These are phyloP conservation scores for Emmonsiellopsis sp. DNA, from an alignment of 2,329 filamentous ascomycete genomes.

Conservation along the genomic window DNA sequence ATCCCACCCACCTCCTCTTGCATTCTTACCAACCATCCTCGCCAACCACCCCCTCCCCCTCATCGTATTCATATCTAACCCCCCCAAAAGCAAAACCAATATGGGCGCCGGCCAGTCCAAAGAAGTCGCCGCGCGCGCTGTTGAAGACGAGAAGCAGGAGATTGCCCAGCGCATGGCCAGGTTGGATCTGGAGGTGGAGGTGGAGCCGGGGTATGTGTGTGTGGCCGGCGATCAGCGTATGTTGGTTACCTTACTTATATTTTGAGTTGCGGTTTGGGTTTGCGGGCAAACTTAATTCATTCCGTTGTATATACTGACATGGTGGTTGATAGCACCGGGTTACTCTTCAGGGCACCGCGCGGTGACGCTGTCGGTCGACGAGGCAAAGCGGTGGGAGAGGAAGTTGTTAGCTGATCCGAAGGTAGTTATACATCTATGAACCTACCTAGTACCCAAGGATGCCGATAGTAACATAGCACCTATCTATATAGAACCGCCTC, in stretches of 20 bases:
- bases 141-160: slow-evolving; percentile 1
- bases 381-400: slow-evolving; percentile 19
- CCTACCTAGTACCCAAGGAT: not conserved
- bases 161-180: slow-evolving; percentile 3
- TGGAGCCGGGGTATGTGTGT: slow-evolving; percentile 3
- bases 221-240: slow-evolving; percentile 10
- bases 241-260: slow-evolving; percentile 1
- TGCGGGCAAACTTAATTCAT: not conserved
- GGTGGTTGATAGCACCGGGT: slow-evolving; percentile 11
- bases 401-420: slow-evolving; percentile 19
- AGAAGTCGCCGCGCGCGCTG: not conserved
- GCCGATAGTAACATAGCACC: not conserved
- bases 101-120: slow-evolving; percentile 10
- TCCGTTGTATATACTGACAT: not conserved
- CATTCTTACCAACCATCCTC: too few species aligned
- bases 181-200: not conserved
- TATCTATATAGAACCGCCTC: slow-evolving; percentile 49
- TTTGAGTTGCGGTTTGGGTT: not conserved
- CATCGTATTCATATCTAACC: too few species aligned
- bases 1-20: too few species aligned
- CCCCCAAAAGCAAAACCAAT: not conserved
- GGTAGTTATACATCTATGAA: slow-evolving; percentile 9
- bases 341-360: slow-evolving; percentile 10
- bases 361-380: slow-evolving; percentile 14
- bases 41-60: too few species aligned